These are phyloP conservation scores for Schizochytrium sp. DNA, from an alignment of 108 stramenopile species.

Conservation along the genomic window DNA sequence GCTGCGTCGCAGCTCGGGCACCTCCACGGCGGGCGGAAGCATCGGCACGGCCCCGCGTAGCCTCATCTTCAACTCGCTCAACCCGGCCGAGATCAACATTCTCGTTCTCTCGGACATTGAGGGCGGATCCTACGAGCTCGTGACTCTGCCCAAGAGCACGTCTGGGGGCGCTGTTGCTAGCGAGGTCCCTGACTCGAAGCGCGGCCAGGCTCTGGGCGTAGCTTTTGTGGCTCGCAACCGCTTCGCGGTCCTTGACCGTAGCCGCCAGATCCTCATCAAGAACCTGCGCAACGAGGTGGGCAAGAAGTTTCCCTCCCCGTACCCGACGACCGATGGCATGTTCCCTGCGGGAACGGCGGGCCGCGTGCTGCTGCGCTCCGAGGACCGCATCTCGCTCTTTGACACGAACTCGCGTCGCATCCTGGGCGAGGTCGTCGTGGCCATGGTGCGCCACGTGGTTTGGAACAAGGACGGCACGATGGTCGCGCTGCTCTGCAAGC, in stretches of 20 bases:
- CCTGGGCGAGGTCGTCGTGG: constrained; percentile 82
- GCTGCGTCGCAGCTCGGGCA: constrained; percentile 73
- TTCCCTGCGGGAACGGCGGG: constrained; percentile 86
- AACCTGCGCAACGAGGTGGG: constrained; percentile 90
- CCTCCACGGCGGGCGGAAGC: constrained; percentile 68
- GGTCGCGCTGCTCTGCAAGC: constrained; percentile 83
- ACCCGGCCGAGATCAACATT: constrained; percentile 79
- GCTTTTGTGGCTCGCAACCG: constrained; percentile 87
- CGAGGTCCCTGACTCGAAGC: constrained; percentile 68
- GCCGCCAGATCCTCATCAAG: constrained; percentile 84
- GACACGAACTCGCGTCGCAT: constrained; percentile 91
- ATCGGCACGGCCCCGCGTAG: constrained; percentile 80
- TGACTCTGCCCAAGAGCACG: constrained; percentile 63
- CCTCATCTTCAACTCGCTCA: constrained; percentile 86
- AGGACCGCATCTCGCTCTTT: constrained; percentile 88
- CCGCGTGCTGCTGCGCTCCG: constrained; percentile 79
- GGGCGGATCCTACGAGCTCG: constrained; percentile 88
- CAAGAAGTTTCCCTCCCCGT: constrained; percentile 77
- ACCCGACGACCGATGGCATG: constrained; percentile 77
- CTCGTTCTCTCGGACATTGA: constrained; percentile 76
- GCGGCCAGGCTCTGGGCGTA: constrained; percentile 76
- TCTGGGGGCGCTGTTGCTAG: constrained; percentile 50
- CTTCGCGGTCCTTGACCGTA: constrained; percentile 82
- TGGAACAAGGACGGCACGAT: constrained; percentile 83
- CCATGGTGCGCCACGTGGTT: constrained; percentile 84